Evolutionary conservation across 805 yeast genomes (phyloP).

Genomic region (Monosporozyma unispora): DNA sequence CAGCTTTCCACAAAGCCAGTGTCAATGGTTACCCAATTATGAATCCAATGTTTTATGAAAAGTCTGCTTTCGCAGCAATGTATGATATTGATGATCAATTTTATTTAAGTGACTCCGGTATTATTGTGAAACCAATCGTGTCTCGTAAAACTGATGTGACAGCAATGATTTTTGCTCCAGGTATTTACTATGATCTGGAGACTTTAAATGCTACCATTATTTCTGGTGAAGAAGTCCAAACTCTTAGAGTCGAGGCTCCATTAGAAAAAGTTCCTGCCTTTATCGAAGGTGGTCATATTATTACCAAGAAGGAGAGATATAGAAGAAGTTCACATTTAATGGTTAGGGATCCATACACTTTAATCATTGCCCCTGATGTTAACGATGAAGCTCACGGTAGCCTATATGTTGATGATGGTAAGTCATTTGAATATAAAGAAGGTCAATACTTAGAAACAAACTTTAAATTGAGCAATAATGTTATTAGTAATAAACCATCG

Average conservation of each 20-base stretch:
- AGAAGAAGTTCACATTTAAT: slow-evolving; percentile 74
- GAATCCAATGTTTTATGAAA: slow-evolving; percentile 55
- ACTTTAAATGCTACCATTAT: slow-evolving; percentile 23
- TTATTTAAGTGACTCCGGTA: slow-evolving; percentile 59
- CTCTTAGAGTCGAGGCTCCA: slow-evolving; percentile 34
- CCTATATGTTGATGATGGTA: slow-evolving; percentile 81
- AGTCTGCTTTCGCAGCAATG: slow-evolving; percentile 33
- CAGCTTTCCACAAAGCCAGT: slow-evolving; percentile 61
- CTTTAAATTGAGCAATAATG: slow-evolving; percentile 31
- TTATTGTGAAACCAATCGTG: slow-evolving; percentile 75
- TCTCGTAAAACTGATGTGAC: slow-evolving; percentile 38
- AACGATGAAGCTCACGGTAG: slow-evolving; percentile 46
- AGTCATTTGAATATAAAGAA: slow-evolving; percentile 45
- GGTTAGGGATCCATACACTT: slow-evolving; percentile 72
- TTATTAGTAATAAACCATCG: slow-evolving; percentile 23
- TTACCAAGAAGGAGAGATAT: slow-evolving; percentile 58
- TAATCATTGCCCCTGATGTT: slow-evolving; percentile 49
- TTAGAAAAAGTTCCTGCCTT: slow-evolving; percentile 61
- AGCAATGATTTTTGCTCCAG: slow-evolving; percentile 35
- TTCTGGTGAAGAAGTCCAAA: slow-evolving; percentile 25
- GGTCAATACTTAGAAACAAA: slow-evolving; percentile 43
- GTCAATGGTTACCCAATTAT: slow-evolving; percentile 59
- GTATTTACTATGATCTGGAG: slow-evolving; percentile 47
- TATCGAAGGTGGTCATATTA: slow-evolving; percentile 70
- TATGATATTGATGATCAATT: slow-evolving; percentile 75